Base-by-base conservation (phyloP, 2,329 filamentous ascomycete species). In the Westerdykella aurantiaca region DNA sequence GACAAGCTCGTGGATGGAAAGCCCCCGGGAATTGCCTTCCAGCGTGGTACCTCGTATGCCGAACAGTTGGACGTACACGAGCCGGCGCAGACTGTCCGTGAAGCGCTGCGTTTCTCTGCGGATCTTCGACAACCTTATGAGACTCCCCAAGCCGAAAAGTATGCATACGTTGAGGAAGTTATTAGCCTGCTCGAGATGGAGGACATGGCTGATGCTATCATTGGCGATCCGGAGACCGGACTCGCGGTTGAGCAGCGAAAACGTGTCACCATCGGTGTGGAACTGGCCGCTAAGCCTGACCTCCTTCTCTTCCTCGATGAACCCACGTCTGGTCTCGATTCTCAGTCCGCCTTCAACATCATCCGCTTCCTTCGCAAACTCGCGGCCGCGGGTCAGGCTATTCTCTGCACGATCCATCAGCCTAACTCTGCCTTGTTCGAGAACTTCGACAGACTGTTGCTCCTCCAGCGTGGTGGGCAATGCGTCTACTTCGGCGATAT, bases 351-450 rank as follows among this genome's bases (percentile, higher is more conserved):
- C 14, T 88, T 83, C 71, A 86, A 86, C 66, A 88, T 88, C 52
- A 81, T 87, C 21, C 81, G 83, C 29, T 86, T 88, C 72, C 71
- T 89, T n/a, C 81, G 80, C 56, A 88, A 88, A 69, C 76, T 88
- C 5, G 82, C 85, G 39, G 74, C 77, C n/a, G 85, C 85, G 2
- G 89, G 88, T 1, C 89, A 95, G 62, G 88, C 88, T 9, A 88
- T 95, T 53, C 77, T 95, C 3, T 94, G 88, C 69, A 95, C 89
- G 0, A 95, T 95, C 50, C 89, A 95, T 64, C 89, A 95, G 63
- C 88, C 89, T 1, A 91, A 89, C 52, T 86, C 86, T 13, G 82
- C 86, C 0, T 75, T 95, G 0, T 95, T 95, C 55, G 86, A 93
- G 65, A 85, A 89, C 66, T 95, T 95, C 52, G 88, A 95, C 61